Percentiles rank a stretch among this genome's conserved stretches.
These are phyloP conservation scores for Nannizziopsis barbatae DNA, from an alignment of 2,329 filamentous ascomycete species.

Conservation along the genomic window DNA sequence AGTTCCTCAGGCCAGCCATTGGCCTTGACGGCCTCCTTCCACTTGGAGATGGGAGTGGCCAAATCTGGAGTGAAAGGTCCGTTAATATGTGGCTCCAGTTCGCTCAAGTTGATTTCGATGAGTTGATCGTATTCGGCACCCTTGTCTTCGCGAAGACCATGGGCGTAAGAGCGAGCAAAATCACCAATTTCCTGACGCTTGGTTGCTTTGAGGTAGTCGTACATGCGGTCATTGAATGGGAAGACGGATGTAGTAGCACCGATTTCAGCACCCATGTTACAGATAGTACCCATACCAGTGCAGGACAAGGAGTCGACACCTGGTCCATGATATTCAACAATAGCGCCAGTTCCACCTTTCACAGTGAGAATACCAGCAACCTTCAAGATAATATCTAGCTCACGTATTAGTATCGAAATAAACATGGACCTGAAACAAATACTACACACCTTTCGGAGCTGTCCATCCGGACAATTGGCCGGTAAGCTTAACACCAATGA, in stretches of 20 bases:
- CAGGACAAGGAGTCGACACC: conserved; percentile 63
- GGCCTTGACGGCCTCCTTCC: conserved; percentile 83
- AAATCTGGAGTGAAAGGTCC: conserved; percentile 97
- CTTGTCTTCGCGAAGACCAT: conserved; percentile 77
- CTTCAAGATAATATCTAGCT: conserved; percentile 83
- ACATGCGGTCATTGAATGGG: conserved; percentile 96
- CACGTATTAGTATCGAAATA: conserved; percentile 9
- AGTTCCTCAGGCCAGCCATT: conserved; percentile 95
- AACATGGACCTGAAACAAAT: conserved; percentile 7
- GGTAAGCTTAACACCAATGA: conserved; percentile 92
- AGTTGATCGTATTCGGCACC: conserved; percentile 91
- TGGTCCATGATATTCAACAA: conserved; percentile 49
- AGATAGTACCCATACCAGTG: conserved; percentile 81
- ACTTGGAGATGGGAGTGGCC: conserved; percentile 94
- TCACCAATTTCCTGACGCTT: conserved; percentile 86
- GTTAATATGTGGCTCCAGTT: conserved; percentile 97
- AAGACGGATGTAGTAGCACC: conserved; percentile 80
- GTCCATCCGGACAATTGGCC: conserved; percentile 85
- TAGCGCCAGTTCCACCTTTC: conserved; percentile 91
- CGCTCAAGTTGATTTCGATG: conserved; percentile 88
- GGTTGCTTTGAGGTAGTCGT: conserved; percentile 85
- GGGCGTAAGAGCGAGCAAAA: conserved; percentile 71
- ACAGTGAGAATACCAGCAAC: conserved; percentile 93
- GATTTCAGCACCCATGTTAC: conserved; percentile 56
- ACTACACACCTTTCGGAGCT: conserved; percentile 66